phyloP scores from a whole-genome alignment of 371 early-diverging fungal genomes.

The Batkoa obscura region DNA sequence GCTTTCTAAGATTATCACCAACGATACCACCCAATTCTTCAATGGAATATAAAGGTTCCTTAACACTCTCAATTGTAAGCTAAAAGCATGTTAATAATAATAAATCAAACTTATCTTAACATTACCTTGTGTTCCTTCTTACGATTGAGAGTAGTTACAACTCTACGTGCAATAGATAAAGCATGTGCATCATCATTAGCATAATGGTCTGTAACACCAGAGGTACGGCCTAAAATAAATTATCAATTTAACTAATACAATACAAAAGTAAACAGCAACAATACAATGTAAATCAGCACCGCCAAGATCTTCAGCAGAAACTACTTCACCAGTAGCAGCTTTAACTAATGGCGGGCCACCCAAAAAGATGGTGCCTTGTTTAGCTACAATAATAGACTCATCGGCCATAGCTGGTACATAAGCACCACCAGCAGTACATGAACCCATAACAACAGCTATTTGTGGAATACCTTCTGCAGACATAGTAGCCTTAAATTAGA shows the following conservation, averaged over 20 bases:
- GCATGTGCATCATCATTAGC: constrained; percentile 88
- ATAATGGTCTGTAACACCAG: constrained; percentile 91
- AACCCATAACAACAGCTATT: constrained; percentile 92
- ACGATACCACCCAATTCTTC: constrained; percentile 88
- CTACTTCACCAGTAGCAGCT: constrained; percentile 93
- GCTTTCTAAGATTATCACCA: constrained; percentile 74
- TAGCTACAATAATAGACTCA: constrained; percentile 87
- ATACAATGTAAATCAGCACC: constrained; percentile 93
- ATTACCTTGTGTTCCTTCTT: constrained; percentile 34
- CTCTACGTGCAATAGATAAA: constrained; percentile 62
- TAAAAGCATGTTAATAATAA: constrained; percentile 3
- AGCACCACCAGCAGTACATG: constrained; percentile 97
- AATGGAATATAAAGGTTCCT: constrained; percentile 70
- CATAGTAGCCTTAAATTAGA: constrained; percentile 41
- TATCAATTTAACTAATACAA: background rate
- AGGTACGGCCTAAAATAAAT: constrained; percentile 30
- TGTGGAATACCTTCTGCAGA: constrained; percentile 80
- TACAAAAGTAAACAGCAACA: constrained; percentile 7
- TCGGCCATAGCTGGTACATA: constrained; percentile 98
- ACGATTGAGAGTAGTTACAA: constrained; percentile 71
- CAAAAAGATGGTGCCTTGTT: constrained; percentile 95
- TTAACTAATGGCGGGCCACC: constrained; percentile 93
- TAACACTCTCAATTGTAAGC: constrained; percentile 26
- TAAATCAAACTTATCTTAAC: background rate
- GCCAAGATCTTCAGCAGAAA: constrained; percentile 88